Conservation (phyloP, 768 basidiomycete species). For the Phylloporus arenicola region DNA sequence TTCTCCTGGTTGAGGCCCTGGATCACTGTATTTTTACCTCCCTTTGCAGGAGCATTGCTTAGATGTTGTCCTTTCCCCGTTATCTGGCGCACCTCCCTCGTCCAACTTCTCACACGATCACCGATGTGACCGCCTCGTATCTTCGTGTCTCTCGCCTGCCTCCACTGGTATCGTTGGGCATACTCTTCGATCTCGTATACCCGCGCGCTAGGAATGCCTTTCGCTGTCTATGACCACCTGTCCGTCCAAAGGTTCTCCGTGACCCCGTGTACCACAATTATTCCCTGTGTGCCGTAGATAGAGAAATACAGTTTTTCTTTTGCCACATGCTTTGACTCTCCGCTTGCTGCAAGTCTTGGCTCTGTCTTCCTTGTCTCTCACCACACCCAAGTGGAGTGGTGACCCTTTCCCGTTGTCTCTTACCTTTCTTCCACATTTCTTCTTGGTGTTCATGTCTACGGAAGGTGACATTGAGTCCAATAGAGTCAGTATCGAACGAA, state of each 20-base stretch:
- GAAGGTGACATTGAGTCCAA: slow-evolving; percentile 40
- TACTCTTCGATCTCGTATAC: not conserved
- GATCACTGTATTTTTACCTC: not conserved
- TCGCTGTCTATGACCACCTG: not conserved
- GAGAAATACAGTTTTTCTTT: slow-evolving; percentile 35
- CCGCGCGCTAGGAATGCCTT: not conserved
- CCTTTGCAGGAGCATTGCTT: not conserved
- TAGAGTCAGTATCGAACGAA: slow-evolving; percentile 43
- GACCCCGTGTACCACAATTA: slow-evolving; percentile 17
- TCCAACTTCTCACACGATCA: not conserved
- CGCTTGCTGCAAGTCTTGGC: slow-evolving; percentile 33
- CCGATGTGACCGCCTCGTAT: not conserved
- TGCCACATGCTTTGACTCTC: slow-evolving; percentile 52
- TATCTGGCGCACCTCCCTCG: not conserved
- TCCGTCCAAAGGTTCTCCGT: slow-evolving; percentile 4
- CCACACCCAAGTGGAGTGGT: slow-evolving; percentile 17
- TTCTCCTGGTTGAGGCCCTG: not conserved
- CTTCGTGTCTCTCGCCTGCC: not conserved
- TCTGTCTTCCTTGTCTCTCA: slow-evolving; percentile 16
- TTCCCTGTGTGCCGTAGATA: slow-evolving; percentile 30
- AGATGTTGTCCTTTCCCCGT: not conserved
- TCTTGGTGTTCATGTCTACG: slow-evolving; percentile 41
- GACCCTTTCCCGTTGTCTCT: slow-evolving; percentile 6
- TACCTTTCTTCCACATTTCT: slow-evolving; percentile 13
- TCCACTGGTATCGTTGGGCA: not conserved